Evolutionary conservation across 2,329 filamentous ascomycete species (phyloP), one percentile per base, ranked within the genome.

Genomic region (Tolypocladium sp.): DNA sequence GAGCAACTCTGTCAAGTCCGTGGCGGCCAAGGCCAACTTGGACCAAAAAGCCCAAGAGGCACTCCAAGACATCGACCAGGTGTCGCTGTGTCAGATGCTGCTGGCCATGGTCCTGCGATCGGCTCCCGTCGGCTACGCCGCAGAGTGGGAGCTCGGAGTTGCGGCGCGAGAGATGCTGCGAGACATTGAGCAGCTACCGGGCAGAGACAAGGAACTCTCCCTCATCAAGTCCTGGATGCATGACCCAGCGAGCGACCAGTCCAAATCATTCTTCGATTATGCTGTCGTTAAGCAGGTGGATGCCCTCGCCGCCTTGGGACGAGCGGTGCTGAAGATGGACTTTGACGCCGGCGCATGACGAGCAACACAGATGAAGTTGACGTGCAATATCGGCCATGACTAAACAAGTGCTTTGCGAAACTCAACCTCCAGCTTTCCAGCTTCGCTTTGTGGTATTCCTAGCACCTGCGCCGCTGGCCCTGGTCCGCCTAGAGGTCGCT

Each of bases 31-130:
- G 2, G 60, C 61, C 46, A 57, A 60, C 57, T 56, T 71, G n/a
- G 65, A 67, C 25, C 53, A 64, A 52, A 59, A 65, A 56, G 62
- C 64, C 17, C 64, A 70, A 0, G 64, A 74, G 25, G 61, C 67
- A 0, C 64, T 84, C 22, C 66, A 68, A 4, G 72, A 74, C 20
- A 75, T 80, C 12, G 82, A 85, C 59, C 80, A 81, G 61, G 75
- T 82, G 3, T 79, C 77, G 12, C 70, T 84, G 56, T 80, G 79
- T 61, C 81, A 85, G 63, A 78, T 78, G 58, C 66, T 85, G 17
- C 70, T 84, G 58, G 70, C 77, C 42, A 74, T 86, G 64, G 73
- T 80, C 15, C 62, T 78, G 25, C 69, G 74, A 37, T 74, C 77
- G 53, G 75, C 72, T 1, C 75, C 75, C 0, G 63, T 68, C 35